Conservation (phyloP, 179 eudicot species). For the Silene noctiflora region DNA sequence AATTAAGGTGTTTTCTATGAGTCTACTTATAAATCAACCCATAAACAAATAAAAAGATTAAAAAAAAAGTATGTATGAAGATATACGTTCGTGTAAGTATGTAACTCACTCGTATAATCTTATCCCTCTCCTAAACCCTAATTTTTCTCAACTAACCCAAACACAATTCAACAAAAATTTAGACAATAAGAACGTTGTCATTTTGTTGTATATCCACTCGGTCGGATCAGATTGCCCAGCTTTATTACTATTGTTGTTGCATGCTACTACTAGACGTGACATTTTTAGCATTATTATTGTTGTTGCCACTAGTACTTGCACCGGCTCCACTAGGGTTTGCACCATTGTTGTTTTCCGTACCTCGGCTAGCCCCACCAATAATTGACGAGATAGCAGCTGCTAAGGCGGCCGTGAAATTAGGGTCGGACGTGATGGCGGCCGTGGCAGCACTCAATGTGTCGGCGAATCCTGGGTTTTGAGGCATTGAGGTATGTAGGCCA, state of each 20-base stretch:
- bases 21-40: constrained; percentile 15
- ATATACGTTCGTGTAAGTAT: neutral
- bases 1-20: constrained; percentile 24
- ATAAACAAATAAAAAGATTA: neutral
- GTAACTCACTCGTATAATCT: constrained; percentile 5
- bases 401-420: constrained; percentile 78
- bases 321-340: constrained; percentile 17
- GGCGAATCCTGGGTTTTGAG: constrained; percentile 35
- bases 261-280: constrained; percentile 28
- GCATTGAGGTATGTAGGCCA: constrained; percentile 55
- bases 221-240: too few relatives aligned
- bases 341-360: constrained; percentile 20
- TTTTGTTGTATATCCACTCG: too few relatives aligned
- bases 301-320: constrained; percentile 9
- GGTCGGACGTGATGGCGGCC: constrained; percentile 72
- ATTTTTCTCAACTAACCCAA: constrained; percentile 10
- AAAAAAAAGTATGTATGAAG: constrained; percentile 27
- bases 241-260: too few relatives aligned
- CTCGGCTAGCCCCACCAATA: constrained; percentile 42
- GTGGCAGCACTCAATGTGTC: constrained; percentile 73
- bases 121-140: constrained; percentile 14
- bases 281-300: constrained; percentile 7
- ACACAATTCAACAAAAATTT: constrained; percentile 11
- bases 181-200: neutral
- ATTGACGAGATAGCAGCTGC: constrained; percentile 77